Evolutionary conservation across 2,329 filamentous ascomycete species (phyloP).

Genomic region (Tolypocladium capitatum): DNA sequence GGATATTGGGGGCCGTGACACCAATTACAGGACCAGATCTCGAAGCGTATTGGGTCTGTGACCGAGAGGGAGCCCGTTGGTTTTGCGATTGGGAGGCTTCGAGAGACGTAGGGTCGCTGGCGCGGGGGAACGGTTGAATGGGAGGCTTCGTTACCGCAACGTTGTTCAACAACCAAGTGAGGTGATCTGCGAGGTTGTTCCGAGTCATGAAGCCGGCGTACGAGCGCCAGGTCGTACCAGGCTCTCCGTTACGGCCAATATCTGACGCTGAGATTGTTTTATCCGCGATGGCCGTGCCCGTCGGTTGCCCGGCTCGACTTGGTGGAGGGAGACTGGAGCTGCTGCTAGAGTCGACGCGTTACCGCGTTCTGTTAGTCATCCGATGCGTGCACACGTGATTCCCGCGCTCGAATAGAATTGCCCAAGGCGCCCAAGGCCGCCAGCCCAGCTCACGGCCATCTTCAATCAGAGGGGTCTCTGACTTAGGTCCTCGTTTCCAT

Average conservation of each 20-base stretch:
- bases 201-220: slow-evolving; percentile 43
- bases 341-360: too few relatives aligned
- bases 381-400: slow-evolving; percentile 9
- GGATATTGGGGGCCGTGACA: neutral
- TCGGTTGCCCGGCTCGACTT: too few relatives aligned
- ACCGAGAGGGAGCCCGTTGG: neutral
- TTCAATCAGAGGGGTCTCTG: too few relatives aligned
- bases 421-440: neutral
- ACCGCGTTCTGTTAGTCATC: slow-evolving; percentile 22
- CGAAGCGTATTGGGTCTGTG: neutral
- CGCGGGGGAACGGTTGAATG: slow-evolving; percentile 22
- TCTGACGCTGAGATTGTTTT: neutral
- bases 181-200: slow-evolving; percentile 44
- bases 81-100: slow-evolving; percentile 13
- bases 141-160: slow-evolving; percentile 26
- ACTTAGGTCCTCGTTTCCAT: neutral
- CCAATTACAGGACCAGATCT: neutral
- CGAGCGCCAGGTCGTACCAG: slow-evolving; percentile 10
- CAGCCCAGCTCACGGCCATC: too few relatives aligned
- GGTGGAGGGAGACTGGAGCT: too few relatives aligned
- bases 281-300: too few relatives aligned
- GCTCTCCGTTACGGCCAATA: slow-evolving; percentile 4
- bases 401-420: neutral
- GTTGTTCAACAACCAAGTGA: slow-evolving; percentile 43
- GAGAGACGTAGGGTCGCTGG: slow-evolving; percentile 13